These are phyloP conservation scores for Cymbopogon flexuosus DNA, from an alignment of 202 grass and related monocot species.

Conservation along the genomic window DNA sequence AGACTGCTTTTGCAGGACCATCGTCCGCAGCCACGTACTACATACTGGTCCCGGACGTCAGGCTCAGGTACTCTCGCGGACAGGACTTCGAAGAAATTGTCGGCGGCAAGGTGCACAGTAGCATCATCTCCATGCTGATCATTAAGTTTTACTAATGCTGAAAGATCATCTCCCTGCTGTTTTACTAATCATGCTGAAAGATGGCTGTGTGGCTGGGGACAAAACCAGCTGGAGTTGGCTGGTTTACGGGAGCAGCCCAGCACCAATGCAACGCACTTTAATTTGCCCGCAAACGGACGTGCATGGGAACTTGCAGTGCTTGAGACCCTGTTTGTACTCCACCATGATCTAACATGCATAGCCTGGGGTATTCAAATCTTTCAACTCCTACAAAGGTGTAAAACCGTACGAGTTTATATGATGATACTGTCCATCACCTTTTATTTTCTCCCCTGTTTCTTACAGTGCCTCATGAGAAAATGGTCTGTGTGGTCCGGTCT, in stretches of 20 bases:
- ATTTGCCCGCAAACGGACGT: conserved; percentile 31
- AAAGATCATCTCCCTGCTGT: no score
- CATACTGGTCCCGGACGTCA: conserved; percentile 24
- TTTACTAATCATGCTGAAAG: no score
- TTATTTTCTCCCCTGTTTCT: neutral
- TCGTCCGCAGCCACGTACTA: neutral
- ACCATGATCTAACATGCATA: conserved; percentile 16
- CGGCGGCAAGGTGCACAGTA: neutral
- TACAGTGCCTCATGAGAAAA: conserved; percentile 26
- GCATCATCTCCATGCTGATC: neutral
- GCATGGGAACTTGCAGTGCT: conserved; percentile 53
- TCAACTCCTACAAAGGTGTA: conserved; percentile 43
- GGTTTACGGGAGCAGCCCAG: conserved; percentile 28
- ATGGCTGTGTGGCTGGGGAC: conserved; percentile 15
- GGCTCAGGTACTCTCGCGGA: conserved; percentile 25
- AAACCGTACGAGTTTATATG: conserved; percentile 26
- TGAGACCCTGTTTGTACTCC: conserved; percentile 8
- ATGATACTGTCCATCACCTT: conserved; percentile 33
- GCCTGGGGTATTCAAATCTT: conserved; percentile 33
- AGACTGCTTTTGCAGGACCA: conserved; percentile 4
- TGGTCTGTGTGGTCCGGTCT: conserved; percentile 35
- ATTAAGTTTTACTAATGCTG: conserved; percentile 1
- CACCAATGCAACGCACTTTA: conserved; percentile 5
- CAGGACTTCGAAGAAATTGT: conserved; percentile 26
- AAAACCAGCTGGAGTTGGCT: conserved; percentile 30